Evolutionary conservation across 148 eudicot species (phyloP).

Genomic region (Pharnaceum exiguum): DNA sequence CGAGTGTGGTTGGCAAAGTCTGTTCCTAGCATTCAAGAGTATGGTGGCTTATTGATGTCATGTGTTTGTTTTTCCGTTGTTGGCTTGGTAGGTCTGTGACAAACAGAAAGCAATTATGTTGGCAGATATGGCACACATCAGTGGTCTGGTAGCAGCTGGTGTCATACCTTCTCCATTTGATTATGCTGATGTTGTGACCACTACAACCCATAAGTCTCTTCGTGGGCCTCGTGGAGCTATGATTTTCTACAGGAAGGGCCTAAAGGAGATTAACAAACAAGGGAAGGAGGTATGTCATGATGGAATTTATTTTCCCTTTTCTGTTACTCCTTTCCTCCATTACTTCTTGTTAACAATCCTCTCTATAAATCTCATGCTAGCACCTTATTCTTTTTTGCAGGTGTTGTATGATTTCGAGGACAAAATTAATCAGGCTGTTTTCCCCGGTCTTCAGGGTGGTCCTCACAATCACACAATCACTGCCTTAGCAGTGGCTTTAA

Average conservation of each 20-base stretch:
- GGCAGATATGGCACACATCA: slow-evolving; percentile 98
- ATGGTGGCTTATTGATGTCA: not conserved
- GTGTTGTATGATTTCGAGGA: slow-evolving; percentile 94
- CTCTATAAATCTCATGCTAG: slow-evolving; percentile 7
- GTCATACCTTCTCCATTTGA: slow-evolving; percentile 94
- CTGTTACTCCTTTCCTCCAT: too few species aligned
- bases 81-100: slow-evolving; percentile 64
- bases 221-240: slow-evolving; percentile 98
- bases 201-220: slow-evolving; percentile 95
- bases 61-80: slow-evolving; percentile 5
- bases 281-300: slow-evolving; percentile 66
- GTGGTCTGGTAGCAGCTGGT: slow-evolving; percentile 92
- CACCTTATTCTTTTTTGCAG: slow-evolving; percentile 25
- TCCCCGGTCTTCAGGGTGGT: slow-evolving; percentile 99
- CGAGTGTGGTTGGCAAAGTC: not conserved
- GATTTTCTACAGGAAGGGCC: slow-evolving; percentile 93
- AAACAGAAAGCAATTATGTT: slow-evolving; percentile 88
- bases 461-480: slow-evolving; percentile 98
- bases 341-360: not conserved
- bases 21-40: not conserved
- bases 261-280: slow-evolving; percentile 82
- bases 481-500: slow-evolving; percentile 90
- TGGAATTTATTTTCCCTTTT: not conserved
- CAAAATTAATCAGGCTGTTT: slow-evolving; percentile 92
- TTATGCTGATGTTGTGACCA: slow-evolving; percentile 93